Evolutionary conservation across 2,329 filamentous ascomycete genomes (phyloP), one percentile per base, ranked within the genome.

Genomic region (Exserohilum rostratum): DNA sequence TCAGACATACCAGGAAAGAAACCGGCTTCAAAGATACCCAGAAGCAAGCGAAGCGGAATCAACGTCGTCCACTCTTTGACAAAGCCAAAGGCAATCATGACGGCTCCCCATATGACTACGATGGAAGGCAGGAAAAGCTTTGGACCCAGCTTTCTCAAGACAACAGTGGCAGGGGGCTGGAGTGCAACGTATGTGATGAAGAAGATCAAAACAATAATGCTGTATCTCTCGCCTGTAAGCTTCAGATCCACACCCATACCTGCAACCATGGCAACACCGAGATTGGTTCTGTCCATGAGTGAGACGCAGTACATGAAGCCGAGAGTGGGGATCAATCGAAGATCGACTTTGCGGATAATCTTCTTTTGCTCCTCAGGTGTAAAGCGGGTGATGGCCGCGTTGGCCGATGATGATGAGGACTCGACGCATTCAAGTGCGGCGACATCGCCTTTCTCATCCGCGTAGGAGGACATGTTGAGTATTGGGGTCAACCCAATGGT

Each of bases 301-400:
- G 73, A 69, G 20, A 77, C 70, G 7, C 71, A 74, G 57, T 77
- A 77, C 60, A 78, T 71, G 40, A 71, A 61, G 3, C 73, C 74
- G 2, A 78, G 66, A 9, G 76, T 76, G 4, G 76, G 75, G 11
- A 79, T 71, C 1, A 78, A 68, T 18, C 76, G 70, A 39, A 69
- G 53, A 57, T 78, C 77, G 15, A 76, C 56, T 48, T 63, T 67
- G 52, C 61, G 64, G 17, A 67, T 51, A 43, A 67, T 65, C 51
- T 57, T 64, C 54, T 55, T 67, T 48, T 65, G 64, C 53, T 67
- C 46, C 46, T 64, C 61, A 11, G 61, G 62, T 17, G 64, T 67
- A 40, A 62, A 65, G 3, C 50, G 55, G 42, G 54, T 57, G 53
- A 67, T 60, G 37, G 52, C 53, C 13, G 58, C 61, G 52, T 64